Conservation (phyloP, 1,284 basidiomycete species). For the Singerocomus rubriflavus region DNA sequence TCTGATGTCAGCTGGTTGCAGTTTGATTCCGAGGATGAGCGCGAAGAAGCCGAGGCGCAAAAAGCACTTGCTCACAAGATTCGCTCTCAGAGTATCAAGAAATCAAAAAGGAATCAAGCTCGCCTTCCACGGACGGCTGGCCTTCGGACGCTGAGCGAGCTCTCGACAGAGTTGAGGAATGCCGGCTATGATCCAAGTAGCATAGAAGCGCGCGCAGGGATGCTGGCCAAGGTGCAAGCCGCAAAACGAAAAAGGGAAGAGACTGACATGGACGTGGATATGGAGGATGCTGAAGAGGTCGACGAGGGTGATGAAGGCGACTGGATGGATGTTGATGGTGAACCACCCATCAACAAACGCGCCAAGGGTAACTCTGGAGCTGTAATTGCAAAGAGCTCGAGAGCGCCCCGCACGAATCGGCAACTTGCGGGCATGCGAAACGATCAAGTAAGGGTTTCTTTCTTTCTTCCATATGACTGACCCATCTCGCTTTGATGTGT, state of each 20-base stretch:
- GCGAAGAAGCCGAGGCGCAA: conserved; percentile 69
- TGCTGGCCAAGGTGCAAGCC: conserved; percentile 77
- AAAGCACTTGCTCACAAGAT: conserved; percentile 72
- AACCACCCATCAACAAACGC: conserved; percentile 52
- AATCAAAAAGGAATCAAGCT: conserved; percentile 83
- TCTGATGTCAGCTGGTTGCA: conserved; percentile 30
- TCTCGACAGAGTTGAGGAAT: conserved; percentile 78
- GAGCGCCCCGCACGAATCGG: conserved; percentile 69
- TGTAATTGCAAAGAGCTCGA: conserved; percentile 47
- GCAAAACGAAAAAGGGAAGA: conserved; percentile 70
- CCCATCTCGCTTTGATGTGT: background rate
- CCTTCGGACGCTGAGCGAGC: conserved; percentile 83
- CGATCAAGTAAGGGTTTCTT: conserved; percentile 49
- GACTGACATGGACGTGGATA: conserved; percentile 47
- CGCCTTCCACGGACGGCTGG: conserved; percentile 85
- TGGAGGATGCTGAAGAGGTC: conserved; percentile 50
- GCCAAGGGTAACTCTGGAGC: conserved; percentile 62
- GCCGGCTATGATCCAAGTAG: conserved; percentile 88
- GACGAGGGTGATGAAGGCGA: conserved; percentile 41
- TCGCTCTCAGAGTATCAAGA: conserved; percentile 78
- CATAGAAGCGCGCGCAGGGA: conserved; percentile 84
- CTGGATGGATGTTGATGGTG: conserved; percentile 70
- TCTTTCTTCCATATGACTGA: background rate
- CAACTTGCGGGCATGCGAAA: conserved; percentile 79
- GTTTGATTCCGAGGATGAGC: conserved; percentile 92